Evolutionary conservation across 2,329 filamentous ascomycete species (phyloP).

Genomic region (Sclerotinia nivalis): DNA sequence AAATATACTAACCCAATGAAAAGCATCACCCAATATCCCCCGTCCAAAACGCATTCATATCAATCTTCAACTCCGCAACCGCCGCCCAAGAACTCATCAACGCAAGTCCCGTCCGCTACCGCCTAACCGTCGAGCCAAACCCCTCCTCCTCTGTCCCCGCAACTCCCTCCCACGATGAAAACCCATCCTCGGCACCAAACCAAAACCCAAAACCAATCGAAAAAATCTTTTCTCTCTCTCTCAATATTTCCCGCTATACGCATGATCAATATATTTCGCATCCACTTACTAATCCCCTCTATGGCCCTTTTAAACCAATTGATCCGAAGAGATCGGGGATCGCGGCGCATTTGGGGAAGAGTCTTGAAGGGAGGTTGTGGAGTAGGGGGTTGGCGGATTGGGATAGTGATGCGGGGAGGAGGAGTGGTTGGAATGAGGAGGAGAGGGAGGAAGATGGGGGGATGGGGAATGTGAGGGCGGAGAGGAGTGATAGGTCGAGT

Average conservation of each 20-base stretch:
- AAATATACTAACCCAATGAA: background rate
- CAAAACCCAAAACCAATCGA: background rate
- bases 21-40: conserved; percentile 32
- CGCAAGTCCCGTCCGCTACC: conserved; percentile 38
- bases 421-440: conserved; percentile 20
- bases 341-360: conserved; percentile 29
- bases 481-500: background rate
- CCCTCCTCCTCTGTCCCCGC: background rate
- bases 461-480: background rate
- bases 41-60: conserved; percentile 37
- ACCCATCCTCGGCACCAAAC: background rate
- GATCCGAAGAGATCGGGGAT: conserved; percentile 29
- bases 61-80: conserved; percentile 32
- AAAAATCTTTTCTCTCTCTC: conserved; percentile 33
- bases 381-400: conserved; percentile 38
- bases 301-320: conserved; percentile 37
- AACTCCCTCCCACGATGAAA: conserved; percentile 8
- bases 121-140: conserved; percentile 27
- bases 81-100: conserved; percentile 32
- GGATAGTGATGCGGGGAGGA: conserved; percentile 34
- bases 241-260: conserved; percentile 24
- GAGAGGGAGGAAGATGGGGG: background rate
- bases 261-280: conserved; percentile 31
- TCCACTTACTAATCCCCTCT: conserved; percentile 33
- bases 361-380: conserved; percentile 29